A percentile compares a stretch with the other conserved stretches of the same genome.
Conservation (phyloP, 2,329 filamentous ascomycete species). For the Raffaelea deltoideospora region DNA sequence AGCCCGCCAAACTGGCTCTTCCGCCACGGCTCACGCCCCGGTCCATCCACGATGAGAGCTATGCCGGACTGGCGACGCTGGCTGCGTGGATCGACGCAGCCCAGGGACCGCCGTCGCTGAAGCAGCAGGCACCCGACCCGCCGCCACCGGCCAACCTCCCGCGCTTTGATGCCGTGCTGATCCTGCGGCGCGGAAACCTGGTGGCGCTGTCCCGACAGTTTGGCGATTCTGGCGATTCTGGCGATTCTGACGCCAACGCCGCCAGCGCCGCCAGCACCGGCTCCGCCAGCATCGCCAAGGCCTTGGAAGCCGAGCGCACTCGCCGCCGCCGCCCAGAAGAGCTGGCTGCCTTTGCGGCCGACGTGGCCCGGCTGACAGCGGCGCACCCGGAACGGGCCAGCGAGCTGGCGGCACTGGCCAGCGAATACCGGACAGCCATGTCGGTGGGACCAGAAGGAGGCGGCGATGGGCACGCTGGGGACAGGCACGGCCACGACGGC, state of each 20-base stretch:
- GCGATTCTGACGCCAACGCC: constrained; percentile 10
- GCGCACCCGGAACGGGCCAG: constrained; percentile 4
- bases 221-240: no score
- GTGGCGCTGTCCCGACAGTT: no score
- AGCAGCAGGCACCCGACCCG: background rate
- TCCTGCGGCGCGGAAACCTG: constrained; percentile 22
- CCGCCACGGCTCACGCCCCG: constrained; percentile 26
- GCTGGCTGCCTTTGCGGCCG: constrained; percentile 15
- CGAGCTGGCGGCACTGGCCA: constrained; percentile 5
- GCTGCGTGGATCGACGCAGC: constrained; percentile 21
- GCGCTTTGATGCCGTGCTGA: constrained; percentile 18
- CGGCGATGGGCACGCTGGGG: no score
- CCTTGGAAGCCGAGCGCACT: constrained; percentile 9
- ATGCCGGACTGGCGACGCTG: constrained; percentile 20
- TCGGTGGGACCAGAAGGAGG: no score
- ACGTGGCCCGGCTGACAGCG: constrained; percentile 5
- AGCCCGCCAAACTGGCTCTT: constrained; percentile 8
- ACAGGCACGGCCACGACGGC: no score
- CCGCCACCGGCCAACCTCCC: background rate
- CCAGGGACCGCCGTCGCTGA: constrained; percentile 6
- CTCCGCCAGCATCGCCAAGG: constrained; percentile 2
- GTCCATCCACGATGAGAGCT: constrained; percentile 30
- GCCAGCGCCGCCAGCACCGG: background rate
- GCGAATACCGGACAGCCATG: constrained; percentile 2
- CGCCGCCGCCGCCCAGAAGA: constrained; percentile 5